These are phyloP conservation scores for Blastobotrys persicus DNA, from an alignment of 1,139 yeast genomes.

Conservation along the genomic window DNA sequence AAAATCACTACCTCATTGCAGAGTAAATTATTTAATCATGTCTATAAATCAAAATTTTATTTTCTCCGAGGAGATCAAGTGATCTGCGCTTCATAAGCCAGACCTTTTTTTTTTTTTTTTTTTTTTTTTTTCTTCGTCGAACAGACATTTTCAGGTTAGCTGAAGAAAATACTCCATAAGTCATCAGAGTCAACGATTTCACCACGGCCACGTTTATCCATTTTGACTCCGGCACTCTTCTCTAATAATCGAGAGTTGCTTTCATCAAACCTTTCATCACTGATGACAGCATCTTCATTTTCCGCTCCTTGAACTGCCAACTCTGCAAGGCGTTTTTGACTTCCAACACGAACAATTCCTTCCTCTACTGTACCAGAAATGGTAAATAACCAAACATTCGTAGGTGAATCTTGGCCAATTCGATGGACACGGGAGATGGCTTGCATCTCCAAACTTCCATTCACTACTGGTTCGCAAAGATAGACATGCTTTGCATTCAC, in stretches of 20 bases:
- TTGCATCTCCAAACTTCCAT: conserved; percentile 80
- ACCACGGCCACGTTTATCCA: conserved; percentile 39
- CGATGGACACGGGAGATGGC: conserved; percentile 90
- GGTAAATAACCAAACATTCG: conserved; percentile 90
- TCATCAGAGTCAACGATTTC: conserved; percentile 30
- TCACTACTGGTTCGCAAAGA: conserved; percentile 87
- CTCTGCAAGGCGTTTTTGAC: conserved; percentile 31
- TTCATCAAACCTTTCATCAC: conserved; percentile 24
- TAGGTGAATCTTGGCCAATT: conserved; percentile 78
- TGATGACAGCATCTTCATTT: conserved; percentile 12
- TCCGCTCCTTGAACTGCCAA: conserved; percentile 15
- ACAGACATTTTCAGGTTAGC: conserved; percentile 4
- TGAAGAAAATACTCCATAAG: conserved; percentile 25
- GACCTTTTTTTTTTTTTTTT: no score
- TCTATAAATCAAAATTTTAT: conserved; percentile 1
- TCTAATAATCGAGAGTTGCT: conserved; percentile 42
- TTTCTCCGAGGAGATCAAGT: no score
- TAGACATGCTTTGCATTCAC: conserved; percentile 90
- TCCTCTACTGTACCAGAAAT: conserved; percentile 88
- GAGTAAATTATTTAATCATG: conserved; percentile 5
- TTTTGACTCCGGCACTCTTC: conserved; percentile 39
- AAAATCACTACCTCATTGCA: conserved; percentile 15
- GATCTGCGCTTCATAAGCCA: no score
- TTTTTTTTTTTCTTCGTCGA: not conserved
- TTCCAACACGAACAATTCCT: conserved; percentile 53